These are phyloP conservation scores for Dactylella cylindrospora DNA, from an alignment of 2,329 filamentous ascomycete genomes.

Conservation along the genomic window DNA sequence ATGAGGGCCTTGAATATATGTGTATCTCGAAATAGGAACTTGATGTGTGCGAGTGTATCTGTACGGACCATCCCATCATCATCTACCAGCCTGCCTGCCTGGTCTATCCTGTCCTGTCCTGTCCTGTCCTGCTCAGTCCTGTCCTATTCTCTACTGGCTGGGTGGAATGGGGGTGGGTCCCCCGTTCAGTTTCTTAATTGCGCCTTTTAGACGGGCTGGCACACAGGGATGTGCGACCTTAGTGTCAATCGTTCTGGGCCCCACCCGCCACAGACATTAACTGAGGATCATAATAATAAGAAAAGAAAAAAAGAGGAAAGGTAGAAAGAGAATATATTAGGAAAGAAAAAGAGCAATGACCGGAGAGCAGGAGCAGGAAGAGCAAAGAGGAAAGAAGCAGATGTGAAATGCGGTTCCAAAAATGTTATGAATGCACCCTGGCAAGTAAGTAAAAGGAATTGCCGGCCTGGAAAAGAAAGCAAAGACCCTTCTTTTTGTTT, in stretches of 20 bases:
- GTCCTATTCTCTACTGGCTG: neutral
- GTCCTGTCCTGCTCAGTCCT: neutral
- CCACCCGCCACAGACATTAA: conserved; percentile 38
- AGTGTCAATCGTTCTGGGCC: conserved; percentile 37
- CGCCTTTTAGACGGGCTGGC: conserved; percentile 30
- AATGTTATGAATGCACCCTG: no score
- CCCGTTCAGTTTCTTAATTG: conserved; percentile 14
- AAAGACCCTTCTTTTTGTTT: no score
- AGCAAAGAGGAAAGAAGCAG: neutral
- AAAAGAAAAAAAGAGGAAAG: neutral
- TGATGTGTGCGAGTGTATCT: neutral
- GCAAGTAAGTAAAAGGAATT: no score
- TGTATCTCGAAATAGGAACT: conserved; percentile 39
- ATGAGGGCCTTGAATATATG: no score
- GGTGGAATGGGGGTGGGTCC: conserved; percentile 13
- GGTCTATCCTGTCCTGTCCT: neutral
- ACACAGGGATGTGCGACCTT: conserved; percentile 25
- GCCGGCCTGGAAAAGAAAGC: conserved; percentile 36
- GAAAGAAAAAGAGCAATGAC: neutral
- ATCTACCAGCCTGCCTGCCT: no score
- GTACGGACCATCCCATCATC: neutral
- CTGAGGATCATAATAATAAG: no score
- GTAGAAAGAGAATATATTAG: neutral
- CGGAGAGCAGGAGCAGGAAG: neutral
- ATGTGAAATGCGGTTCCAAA: no score